These are phyloP conservation scores for Dimargaris cristalligena DNA, from an alignment of 192 early-diverging fungal species.

Conservation along the genomic window DNA sequence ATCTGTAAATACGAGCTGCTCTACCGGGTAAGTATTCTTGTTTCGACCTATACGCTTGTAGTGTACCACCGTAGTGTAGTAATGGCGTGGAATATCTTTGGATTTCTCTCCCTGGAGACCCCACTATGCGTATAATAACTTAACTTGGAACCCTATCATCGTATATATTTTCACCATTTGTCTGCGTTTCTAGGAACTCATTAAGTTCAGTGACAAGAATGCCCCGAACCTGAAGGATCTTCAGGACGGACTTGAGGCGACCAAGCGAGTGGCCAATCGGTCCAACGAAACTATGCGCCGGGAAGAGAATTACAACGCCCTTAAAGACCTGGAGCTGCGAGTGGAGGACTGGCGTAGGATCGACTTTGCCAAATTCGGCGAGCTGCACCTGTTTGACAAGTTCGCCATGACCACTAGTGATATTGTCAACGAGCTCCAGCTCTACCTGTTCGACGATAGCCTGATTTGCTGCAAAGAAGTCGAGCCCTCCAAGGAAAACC, in stretches of 20 bases:
- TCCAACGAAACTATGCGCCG: slow-evolving; percentile 84
- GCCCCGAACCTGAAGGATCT: slow-evolving; percentile 43
- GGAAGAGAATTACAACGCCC: slow-evolving; percentile 70
- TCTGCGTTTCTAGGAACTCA: slow-evolving; percentile 34
- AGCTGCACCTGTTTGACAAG: slow-evolving; percentile 68
- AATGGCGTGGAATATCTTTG: too few relatives aligned
- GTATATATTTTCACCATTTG: too few relatives aligned
- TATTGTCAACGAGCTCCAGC: slow-evolving; percentile 59
- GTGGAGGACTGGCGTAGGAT: slow-evolving; percentile 90
- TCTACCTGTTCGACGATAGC: slow-evolving; percentile 88
- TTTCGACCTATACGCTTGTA: too few relatives aligned
- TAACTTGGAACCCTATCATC: too few relatives aligned
- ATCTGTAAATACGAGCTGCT: slow-evolving; percentile 97
- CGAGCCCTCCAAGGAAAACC: slow-evolving; percentile 24
- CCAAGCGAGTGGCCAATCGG: slow-evolving; percentile 72
- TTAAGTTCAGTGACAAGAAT: slow-evolving; percentile 40
- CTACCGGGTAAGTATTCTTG: slow-evolving; percentile 40
- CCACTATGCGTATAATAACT: too few relatives aligned
- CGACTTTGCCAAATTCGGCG: slow-evolving; percentile 54
- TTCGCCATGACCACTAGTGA: slow-evolving; percentile 69
- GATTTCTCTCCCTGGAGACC: too few relatives aligned
- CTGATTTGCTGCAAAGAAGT: slow-evolving; percentile 87
- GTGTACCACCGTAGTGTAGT: too few relatives aligned
- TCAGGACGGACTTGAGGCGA: slow-evolving; percentile 51
- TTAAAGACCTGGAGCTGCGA: slow-evolving; percentile 59